Base-by-base conservation (phyloP, 331 rosid species). In the Malus hybrid region DNA sequence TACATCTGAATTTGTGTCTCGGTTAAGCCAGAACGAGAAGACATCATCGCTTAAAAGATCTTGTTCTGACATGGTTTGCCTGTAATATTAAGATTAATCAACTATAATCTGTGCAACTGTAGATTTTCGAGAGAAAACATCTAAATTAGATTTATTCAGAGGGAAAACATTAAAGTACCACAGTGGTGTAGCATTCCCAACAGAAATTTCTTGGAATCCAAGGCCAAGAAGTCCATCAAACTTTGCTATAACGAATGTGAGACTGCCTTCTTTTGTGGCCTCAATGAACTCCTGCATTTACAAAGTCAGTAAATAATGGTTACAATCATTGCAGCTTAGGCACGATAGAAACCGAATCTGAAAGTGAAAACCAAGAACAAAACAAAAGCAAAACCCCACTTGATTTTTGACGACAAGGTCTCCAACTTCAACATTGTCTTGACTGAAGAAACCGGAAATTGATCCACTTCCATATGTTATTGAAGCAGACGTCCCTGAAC, bases 191-290 rank as follows among this genome's bases (percentile, higher is more conserved):
- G 85, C 88, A 76, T 86, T 83, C 72, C 31, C 88, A 70, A 89
- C 96, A 2, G 98, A 93, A 76, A 93, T 89, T 85, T 89, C 93
- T 82, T 93, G 93, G 83, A 93, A 93, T 20, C 95, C 98, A 68
- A 93, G 98, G 52, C 98, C 98, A 18, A 93, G 74, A 80, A 93
- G 65, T 70, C 98, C 96, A 80, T 93, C 98, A 81, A 93, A 93
- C 87, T 89, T 90, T 0, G 88, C 87, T 42, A 90, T 46, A 67
- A 90, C 79, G 81, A 93, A 93, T 22, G 97, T 15, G 22, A 90
- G 73, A 84, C 91, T 89, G 83, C 88, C 88, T 84, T 90, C 98
- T 70, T 85, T 83, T 29, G 91, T 90, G 62, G 95, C 86, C 88
- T 93, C 98, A 1, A 89, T 89, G 89, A 93, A 90, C 19, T 72